These are phyloP conservation scores for Aegilops speltoides DNA, from an alignment of 176 grass and related monocot species.

Conservation along the genomic window DNA sequence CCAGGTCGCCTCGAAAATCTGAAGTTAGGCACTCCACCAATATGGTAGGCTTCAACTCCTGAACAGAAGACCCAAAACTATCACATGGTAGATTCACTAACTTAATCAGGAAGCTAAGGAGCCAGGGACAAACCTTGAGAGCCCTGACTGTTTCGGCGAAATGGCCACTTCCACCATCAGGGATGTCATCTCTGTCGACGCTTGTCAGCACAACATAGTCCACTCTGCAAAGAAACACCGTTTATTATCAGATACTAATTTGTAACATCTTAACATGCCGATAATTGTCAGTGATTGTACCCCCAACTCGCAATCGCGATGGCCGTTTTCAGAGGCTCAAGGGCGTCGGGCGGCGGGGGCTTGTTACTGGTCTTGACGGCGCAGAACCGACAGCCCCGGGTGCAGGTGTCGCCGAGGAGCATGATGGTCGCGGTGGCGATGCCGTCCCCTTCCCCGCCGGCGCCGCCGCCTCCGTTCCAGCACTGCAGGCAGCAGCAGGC, in stretches of 20 bases:
- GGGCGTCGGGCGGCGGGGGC: conserved; percentile 50
- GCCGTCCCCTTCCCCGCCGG: conserved; percentile 70
- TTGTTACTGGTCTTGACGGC: conserved; percentile 86
- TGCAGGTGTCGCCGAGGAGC: conserved; percentile 90
- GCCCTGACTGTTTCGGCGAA: conserved; percentile 79
- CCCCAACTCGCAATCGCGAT: conserved; percentile 75
- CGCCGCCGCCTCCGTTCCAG: conserved; percentile 88
- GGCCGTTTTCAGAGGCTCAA: conserved; percentile 75
- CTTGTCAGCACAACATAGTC: conserved; percentile 91
- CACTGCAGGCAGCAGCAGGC: conserved; percentile 38
- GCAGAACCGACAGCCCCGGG: conserved; percentile 87
- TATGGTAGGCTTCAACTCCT: conserved; percentile 84
- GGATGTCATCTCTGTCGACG: conserved; percentile 88
- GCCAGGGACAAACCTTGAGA: conserved; percentile 58
- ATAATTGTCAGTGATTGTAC: conserved; percentile 13
- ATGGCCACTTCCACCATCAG: conserved; percentile 85
- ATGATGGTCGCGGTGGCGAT: conserved; percentile 92
- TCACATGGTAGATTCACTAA: background rate
- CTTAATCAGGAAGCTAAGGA: background rate
- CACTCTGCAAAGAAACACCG: conserved; percentile 50
- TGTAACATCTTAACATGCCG: background rate
- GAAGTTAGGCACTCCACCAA: conserved; percentile 85
- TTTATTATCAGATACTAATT: too few species aligned
- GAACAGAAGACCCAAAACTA: conserved; percentile 15
- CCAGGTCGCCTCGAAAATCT: conserved; percentile 87